Percentiles rank a stretch among this genome's conserved stretches.
phyloP scores from a whole-genome alignment of 352 stramenopile species.

The Pythium volutum region DNA sequence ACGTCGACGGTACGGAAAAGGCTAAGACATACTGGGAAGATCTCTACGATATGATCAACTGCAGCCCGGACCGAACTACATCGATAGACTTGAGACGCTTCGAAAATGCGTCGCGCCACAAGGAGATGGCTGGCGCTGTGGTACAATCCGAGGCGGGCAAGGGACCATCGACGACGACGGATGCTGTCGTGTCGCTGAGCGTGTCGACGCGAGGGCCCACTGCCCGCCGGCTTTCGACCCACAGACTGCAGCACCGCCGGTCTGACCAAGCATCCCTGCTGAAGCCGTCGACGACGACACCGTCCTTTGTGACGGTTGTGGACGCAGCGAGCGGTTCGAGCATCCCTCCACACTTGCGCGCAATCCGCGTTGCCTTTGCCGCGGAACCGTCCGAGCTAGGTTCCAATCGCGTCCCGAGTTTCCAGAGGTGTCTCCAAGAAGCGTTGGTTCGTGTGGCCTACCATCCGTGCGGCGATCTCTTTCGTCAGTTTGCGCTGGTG shows the following conservation, averaged over 20 bases:
- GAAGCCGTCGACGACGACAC: background rate
- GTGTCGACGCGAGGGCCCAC: background rate
- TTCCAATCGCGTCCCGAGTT: conserved; percentile 17
- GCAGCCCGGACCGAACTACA: conserved; percentile 24
- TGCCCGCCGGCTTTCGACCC: conserved; percentile 18
- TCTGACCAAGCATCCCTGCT: background rate
- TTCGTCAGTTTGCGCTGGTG: conserved; percentile 10
- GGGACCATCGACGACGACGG: background rate
- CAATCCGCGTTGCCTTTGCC: conserved; percentile 12
- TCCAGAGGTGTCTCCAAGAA: conserved; percentile 40
- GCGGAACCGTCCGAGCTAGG: conserved; percentile 5
- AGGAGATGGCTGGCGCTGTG: no score
- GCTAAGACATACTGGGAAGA: conserved; percentile 35
- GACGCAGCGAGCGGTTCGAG: background rate
- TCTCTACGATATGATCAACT: conserved; percentile 46
- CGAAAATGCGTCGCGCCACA: background rate
- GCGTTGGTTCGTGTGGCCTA: conserved; percentile 40
- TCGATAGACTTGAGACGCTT: conserved; percentile 16
- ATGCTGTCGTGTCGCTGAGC: background rate
- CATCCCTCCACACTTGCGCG: conserved; percentile 16
- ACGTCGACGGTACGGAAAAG: background rate
- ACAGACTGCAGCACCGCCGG: conserved; percentile 11
- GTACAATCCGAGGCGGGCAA: background rate
- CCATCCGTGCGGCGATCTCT: conserved; percentile 18
- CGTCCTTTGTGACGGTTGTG: conserved; percentile 6